Conservation (phyloP, 306 rosid genomes). For the Sophora flavescens region DNA sequence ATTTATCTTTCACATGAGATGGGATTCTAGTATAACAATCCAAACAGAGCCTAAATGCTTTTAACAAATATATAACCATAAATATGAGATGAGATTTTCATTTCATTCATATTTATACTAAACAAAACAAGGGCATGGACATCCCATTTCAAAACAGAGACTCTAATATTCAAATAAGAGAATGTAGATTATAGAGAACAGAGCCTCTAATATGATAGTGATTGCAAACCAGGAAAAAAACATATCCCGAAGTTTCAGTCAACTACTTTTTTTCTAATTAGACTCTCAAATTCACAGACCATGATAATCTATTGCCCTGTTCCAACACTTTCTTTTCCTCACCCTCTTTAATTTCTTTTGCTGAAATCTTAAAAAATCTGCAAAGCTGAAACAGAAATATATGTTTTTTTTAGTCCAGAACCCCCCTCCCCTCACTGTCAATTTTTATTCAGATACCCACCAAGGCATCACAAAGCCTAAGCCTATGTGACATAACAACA, state of each 20-base stretch:
- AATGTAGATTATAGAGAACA: no score
- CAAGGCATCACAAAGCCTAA: conserved; percentile 37
- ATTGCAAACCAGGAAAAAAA: conserved; percentile 21
- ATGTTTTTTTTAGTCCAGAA: conserved; percentile 1
- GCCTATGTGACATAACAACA: conserved; percentile 42
- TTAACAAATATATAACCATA: no score
- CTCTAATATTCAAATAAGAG: no score
- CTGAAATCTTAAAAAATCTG: conserved; percentile 46
- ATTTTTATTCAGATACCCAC: neutral
- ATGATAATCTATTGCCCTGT: conserved; percentile 51
- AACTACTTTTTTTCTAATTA: conserved; percentile 42
- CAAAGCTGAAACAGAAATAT: conserved; percentile 59
- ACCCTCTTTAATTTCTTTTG: conserved; percentile 41
- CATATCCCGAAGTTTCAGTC: conserved; percentile 44
- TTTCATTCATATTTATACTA: no score
- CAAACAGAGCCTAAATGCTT: no score
- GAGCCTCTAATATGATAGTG: no score
- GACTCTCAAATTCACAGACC: conserved; percentile 43
- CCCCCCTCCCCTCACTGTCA: neutral
- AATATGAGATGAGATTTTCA: no score
- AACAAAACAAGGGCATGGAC: no score
- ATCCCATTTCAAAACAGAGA: no score
- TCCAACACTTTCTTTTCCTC: no score
- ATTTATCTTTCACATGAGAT: no score
- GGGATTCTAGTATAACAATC: no score